phyloP scores from a whole-genome alignment of 768 basidiomycete species.

The Rhizopogon rudus region DNA sequence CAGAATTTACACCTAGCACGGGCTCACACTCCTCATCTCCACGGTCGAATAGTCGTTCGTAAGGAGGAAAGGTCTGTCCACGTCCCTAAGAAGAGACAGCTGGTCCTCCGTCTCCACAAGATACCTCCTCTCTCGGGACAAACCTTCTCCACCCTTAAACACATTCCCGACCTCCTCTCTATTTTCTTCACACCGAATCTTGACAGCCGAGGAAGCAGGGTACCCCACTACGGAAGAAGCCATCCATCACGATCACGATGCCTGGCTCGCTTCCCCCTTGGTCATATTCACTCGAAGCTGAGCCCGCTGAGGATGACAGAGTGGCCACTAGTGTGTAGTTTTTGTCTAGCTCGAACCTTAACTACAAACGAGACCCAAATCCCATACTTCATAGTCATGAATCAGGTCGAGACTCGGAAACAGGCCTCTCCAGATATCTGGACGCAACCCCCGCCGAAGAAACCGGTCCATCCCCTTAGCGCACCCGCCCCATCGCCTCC shows the following conservation, averaged over 20 bases:
- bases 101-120: constrained; percentile 8
- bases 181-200: constrained; percentile 25
- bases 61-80: neutral
- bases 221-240: constrained; percentile 19
- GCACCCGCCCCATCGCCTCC: constrained; percentile 31
- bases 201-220: constrained; percentile 14
- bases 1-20: constrained; percentile 18
- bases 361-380: neutral
- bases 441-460: constrained; percentile 6
- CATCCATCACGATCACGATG: constrained; percentile 50
- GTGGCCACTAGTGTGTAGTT: neutral
- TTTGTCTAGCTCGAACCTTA: neutral
- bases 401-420: constrained; percentile 4
- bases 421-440: constrained; percentile 15
- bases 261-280: constrained; percentile 75
- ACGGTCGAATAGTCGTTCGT: neutral
- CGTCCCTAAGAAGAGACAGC: constrained; percentile 1
- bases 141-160: no score
- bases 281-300: constrained; percentile 60
- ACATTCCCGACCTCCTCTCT: constrained; percentile 10
- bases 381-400: neutral
- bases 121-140: no score
- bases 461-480: constrained; percentile 25
- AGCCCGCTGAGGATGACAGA: constrained; percentile 2
- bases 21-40: constrained; percentile 18